Conservation (phyloP, 1,284 basidiomycete species). For the Sanghuangporus baumii region DNA sequence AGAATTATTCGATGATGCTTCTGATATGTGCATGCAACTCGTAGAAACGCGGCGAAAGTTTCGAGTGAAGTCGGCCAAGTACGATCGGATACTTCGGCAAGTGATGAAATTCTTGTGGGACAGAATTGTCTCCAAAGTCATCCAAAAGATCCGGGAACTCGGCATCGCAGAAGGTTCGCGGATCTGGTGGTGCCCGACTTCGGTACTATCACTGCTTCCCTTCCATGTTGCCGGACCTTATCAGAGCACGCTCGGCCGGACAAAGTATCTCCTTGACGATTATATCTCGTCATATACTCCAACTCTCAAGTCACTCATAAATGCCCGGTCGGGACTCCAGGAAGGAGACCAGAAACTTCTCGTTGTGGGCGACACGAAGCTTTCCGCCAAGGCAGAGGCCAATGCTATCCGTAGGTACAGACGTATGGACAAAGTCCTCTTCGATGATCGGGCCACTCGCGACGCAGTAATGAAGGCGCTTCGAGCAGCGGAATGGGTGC, state of each 20-base stretch:
- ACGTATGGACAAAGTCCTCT: background rate
- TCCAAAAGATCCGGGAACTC: conserved; percentile 21
- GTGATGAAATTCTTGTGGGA: conserved; percentile 30
- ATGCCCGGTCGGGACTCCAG: background rate
- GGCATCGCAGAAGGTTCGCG: conserved; percentile 23
- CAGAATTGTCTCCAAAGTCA: conserved; percentile 29
- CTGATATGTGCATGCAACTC: background rate
- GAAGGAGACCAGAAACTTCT: background rate
- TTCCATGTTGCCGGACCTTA: conserved; percentile 26
- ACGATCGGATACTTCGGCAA: conserved; percentile 15
- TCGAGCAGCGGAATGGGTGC: background rate
- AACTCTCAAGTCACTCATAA: conserved; percentile 30
- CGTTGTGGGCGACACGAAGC: background rate
- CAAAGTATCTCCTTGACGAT: conserved; percentile 23
- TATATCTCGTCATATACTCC: conserved; percentile 36
- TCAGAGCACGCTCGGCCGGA: background rate
- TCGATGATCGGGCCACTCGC: background rate
- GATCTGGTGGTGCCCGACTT: conserved; percentile 42
- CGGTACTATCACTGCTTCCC: conserved; percentile 30
- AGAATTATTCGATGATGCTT: background rate
- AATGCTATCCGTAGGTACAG: background rate
- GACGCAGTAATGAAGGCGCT: background rate
- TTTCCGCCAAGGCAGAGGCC: background rate
- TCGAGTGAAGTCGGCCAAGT: conserved; percentile 2
- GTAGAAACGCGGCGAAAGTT: background rate